A percentile compares a stretch with the other conserved stretches of the same genome.
Evolutionary conservation across 768 basidiomycete species (phyloP).

Genomic region (Hypholoma fasciculare): DNA sequence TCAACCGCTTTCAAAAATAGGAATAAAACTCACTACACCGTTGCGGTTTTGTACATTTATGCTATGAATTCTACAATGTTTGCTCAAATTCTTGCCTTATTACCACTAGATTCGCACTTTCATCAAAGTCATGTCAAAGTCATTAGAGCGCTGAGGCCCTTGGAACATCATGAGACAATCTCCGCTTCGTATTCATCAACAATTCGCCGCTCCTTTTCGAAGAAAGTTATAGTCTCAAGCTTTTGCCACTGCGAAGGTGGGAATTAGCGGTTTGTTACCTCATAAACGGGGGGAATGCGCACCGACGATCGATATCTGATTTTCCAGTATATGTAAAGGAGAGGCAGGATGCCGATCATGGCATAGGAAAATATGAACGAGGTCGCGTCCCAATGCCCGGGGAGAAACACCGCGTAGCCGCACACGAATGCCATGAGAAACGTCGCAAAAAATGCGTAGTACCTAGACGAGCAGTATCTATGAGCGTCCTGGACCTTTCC

Average conservation of each 20-base stretch:
- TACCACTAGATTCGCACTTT: too few species aligned
- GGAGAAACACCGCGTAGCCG: constrained; percentile 53
- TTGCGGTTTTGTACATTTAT: constrained; percentile 13
- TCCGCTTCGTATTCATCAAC: constrained; percentile 45
- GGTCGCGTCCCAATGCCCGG: constrained; percentile 46
- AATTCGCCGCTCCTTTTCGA: constrained; percentile 40
- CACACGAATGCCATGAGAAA: constrained; percentile 48
- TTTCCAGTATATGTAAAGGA: constrained; percentile 48
- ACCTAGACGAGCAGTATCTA: constrained; percentile 21
- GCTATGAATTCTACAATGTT: constrained; percentile 11
- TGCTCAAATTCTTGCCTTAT: background rate
- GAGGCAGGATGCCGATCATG: constrained; percentile 42
- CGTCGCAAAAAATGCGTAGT: constrained; percentile 45
- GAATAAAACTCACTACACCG: too few species aligned
- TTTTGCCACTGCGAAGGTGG: constrained; percentile 34
- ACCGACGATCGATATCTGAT: constrained; percentile 40
- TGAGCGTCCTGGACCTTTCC: too few species aligned
- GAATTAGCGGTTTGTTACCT: background rate
- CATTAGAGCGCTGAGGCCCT: background rate
- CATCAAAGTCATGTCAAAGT: too few species aligned
- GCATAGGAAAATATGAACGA: constrained; percentile 51
- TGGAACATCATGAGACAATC: background rate
- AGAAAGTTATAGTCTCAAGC: constrained; percentile 41
- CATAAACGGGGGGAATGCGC: constrained; percentile 2
- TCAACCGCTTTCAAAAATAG: too few species aligned